A percentile compares a stretch with the other conserved stretches of the same genome.
phyloP scores from a whole-genome alignment of 164 flowering plant genomes.

The Vitis riparia region DNA sequence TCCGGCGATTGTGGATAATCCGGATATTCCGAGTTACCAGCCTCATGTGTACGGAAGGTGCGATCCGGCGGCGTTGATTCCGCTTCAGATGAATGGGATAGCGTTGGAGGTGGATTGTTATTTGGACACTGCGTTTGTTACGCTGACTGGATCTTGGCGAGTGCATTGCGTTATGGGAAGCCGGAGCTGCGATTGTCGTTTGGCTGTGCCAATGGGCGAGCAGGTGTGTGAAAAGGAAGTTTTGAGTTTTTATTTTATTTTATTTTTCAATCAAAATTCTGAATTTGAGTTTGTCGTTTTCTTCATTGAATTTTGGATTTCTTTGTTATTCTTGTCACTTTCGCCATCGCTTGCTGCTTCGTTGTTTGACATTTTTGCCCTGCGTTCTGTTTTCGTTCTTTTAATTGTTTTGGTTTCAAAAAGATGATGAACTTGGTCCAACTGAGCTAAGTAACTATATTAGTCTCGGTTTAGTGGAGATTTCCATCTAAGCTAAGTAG shows the following conservation, averaged over 20 bases:
- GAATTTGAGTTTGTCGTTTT: background rate
- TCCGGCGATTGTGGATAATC: slow-evolving; percentile 87
- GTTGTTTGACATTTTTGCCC: no score
- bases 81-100: slow-evolving; percentile 77
- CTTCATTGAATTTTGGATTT: background rate
- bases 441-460: no score
- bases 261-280: background rate
- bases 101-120: slow-evolving; percentile 54
- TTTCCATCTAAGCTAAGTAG: no score
- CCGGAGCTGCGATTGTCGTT: slow-evolving; percentile 64
- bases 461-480: no score
- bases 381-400: no score
- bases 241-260: background rate
- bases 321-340: background rate
- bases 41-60: slow-evolving; percentile 92
- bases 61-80: slow-evolving; percentile 89
- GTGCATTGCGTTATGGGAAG: slow-evolving; percentile 90
- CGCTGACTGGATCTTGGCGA: slow-evolving; percentile 69
- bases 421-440: no score
- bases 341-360: no score
- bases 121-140: slow-evolving; percentile 65
- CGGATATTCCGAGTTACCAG: slow-evolving; percentile 96
- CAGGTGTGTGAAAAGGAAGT: slow-evolving; percentile 38
- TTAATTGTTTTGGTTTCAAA: no score
- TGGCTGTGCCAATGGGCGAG: slow-evolving; percentile 82